These are phyloP conservation scores for Pilaira anomala DNA, from an alignment of 192 early-diverging fungal species.

Conservation along the genomic window DNA sequence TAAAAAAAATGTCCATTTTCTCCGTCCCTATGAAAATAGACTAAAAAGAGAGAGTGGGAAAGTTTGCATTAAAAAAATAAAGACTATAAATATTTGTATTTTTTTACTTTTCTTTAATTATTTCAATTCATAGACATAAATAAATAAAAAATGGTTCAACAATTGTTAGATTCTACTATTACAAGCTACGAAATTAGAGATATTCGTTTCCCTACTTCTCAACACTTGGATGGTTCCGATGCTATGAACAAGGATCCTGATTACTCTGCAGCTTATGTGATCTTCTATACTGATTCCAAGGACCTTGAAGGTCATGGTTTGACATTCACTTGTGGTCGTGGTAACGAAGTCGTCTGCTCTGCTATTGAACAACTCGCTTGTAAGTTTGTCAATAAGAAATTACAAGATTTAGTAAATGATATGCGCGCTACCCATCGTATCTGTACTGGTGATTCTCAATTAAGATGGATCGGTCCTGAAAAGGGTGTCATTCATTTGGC, in stretches of 20 bases:
- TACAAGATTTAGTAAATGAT: conserved; percentile 21
- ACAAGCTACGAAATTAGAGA: conserved; percentile 37
- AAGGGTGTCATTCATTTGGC: conserved; percentile 42
- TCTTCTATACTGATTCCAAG: conserved; percentile 29
- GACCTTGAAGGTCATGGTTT: conserved; percentile 36
- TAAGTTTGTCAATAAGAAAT: conserved; percentile 34
- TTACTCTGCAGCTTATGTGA: conserved; percentile 42
- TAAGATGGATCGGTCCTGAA: conserved; percentile 44
- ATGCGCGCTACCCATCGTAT: conserved; percentile 36
- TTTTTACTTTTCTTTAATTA: not conserved
- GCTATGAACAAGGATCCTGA: conserved; percentile 45
- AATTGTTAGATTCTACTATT: conserved; percentile 25
- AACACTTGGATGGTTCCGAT: conserved; percentile 39
- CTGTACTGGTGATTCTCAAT: conserved; percentile 37
- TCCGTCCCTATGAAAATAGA: too few relatives aligned
- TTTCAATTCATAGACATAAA: not conserved
- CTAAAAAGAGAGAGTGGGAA: too few relatives aligned
- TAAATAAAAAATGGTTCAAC: conserved; percentile 20
- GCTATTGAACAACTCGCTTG: conserved; percentile 36
- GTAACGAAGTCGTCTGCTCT: conserved; percentile 32
- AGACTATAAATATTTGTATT: too few relatives aligned
- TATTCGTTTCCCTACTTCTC: conserved; percentile 41
- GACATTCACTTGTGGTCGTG: conserved; percentile 40
- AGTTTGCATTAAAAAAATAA: too few relatives aligned
- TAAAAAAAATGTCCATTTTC: too few relatives aligned